These are phyloP conservation scores for Syncephalastrum contaminatum DNA, from an alignment of 371 early-diverging fungal species.

Conservation along the genomic window DNA sequence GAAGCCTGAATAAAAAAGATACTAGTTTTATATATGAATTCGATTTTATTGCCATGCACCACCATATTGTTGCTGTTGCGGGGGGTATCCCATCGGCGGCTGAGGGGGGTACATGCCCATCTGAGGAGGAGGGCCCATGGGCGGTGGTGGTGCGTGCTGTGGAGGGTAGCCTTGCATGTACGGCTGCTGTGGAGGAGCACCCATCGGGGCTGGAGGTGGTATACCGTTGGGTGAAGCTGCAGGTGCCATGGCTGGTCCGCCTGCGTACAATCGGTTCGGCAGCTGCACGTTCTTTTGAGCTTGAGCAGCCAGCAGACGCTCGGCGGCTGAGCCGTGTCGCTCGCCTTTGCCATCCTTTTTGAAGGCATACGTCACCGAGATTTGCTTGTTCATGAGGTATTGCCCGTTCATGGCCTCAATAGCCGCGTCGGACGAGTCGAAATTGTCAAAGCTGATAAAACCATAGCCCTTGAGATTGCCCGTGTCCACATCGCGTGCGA, in stretches of 20 bases:
- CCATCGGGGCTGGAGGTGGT: too few relatives aligned
- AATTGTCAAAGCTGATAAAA: conserved; percentile 91
- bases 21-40: too few relatives aligned
- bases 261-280: conserved; percentile 75
- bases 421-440: conserved; percentile 95
- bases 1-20: conserved; percentile 19
- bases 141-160: too few relatives aligned
- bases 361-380: conserved; percentile 91
- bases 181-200: too few relatives aligned
- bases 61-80: too few relatives aligned
- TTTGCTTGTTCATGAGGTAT: conserved; percentile 89
- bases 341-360: conserved; percentile 99
- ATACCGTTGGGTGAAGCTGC: too few relatives aligned
- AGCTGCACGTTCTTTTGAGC: conserved; percentile 73
- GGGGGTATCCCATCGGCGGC: too few relatives aligned
- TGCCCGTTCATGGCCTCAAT: conserved; percentile 98
- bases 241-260: conserved; percentile 45
- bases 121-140: too few relatives aligned
- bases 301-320: conserved; percentile 92
- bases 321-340: conserved; percentile 96
- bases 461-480: conserved; percentile 92
- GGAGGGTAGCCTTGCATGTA: too few relatives aligned
- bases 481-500: conserved; percentile 88
- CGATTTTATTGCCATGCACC: too few relatives aligned
- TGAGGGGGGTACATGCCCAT: too few relatives aligned